Evolutionary conservation across 805 yeast species (phyloP).

Genomic region (Saccharomycopsis sp.): DNA sequence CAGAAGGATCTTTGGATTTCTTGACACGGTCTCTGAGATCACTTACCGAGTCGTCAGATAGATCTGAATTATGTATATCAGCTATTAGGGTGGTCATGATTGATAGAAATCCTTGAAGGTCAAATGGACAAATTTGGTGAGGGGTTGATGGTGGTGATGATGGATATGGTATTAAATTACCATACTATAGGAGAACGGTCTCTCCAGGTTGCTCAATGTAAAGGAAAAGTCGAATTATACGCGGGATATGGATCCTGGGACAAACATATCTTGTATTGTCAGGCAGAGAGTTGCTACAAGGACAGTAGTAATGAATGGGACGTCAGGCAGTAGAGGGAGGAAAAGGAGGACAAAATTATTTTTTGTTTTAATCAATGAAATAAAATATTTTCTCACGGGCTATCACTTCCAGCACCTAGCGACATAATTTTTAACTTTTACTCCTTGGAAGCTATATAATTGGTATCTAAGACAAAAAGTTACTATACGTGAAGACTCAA

Average conservation of each 20-base stretch:
- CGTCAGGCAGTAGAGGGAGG: too few relatives aligned
- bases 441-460: not conserved
- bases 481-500: not conserved
- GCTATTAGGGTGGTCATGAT: not conserved
- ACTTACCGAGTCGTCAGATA: not conserved
- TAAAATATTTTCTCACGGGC: not conserved
- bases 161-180: not conserved
- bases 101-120: not conserved
- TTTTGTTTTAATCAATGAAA: not conserved
- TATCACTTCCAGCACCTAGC: not conserved
- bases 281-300: not conserved
- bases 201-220: too few relatives aligned
- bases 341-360: too few relatives aligned
- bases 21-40: conserved; percentile 62
- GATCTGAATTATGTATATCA: not conserved
- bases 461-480: not conserved
- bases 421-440: not conserved
- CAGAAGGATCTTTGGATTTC: conserved; percentile 76
- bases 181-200: not conserved
- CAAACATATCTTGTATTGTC: not conserved
- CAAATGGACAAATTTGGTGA: too few relatives aligned
- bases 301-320: not conserved
- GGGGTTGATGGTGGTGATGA: not conserved
- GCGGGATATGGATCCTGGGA: not conserved
- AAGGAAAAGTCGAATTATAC: not conserved